Evolutionary conservation across 1,139 yeast species (phyloP), one percentile per base, ranked within the genome.

Genomic region (Yamadazyma diospyri): DNA sequence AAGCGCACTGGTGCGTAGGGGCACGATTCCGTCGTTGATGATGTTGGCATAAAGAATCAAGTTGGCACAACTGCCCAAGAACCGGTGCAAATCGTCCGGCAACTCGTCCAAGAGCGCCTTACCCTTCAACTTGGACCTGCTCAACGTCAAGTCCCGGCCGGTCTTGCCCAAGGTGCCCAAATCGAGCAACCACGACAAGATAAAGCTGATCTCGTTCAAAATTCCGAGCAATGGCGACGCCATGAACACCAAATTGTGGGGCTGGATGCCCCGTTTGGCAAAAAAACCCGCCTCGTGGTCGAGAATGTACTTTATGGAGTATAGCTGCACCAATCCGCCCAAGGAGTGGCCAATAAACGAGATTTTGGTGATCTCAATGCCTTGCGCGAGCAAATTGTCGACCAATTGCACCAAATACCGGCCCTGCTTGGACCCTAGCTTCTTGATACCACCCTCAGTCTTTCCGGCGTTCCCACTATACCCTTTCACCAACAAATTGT

Each of bases 21-120:
- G 97, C 0, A 92, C 98, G 36, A 92, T 89, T 0, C 98, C 98
- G 55, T 86, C 96, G 50, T 84, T 78, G n/a, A 84, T 67, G 3
- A 85, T 81, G 51, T 85, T 85, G 2, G 94, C 94, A 50, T 86
- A 82, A 1, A 83, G 61, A 0, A 92, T 83, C 40, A 96, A 65
- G 32, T 81, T 70, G 33, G 66, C 61, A 53, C 94, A 92, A 42
- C 59, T 56, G 28, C 67, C 64, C 38, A 92, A 61, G n/a, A 84
- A 73, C 15, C 57, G 64, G 46, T 82, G 84, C 0, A 92, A 75
- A 2, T 94, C 87, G 2, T 88, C 88, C 0, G 97, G 95, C 21
- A 94, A 59, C 5, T 78, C 58, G 35, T 81, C 76, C 19, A 92
- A 64, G 26, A 94, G 51, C 0, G 98, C 96, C 39, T 64, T 71